Conservation (phyloP, 1,284 basidiomycete species). For the Irpex lacteus region DNA sequence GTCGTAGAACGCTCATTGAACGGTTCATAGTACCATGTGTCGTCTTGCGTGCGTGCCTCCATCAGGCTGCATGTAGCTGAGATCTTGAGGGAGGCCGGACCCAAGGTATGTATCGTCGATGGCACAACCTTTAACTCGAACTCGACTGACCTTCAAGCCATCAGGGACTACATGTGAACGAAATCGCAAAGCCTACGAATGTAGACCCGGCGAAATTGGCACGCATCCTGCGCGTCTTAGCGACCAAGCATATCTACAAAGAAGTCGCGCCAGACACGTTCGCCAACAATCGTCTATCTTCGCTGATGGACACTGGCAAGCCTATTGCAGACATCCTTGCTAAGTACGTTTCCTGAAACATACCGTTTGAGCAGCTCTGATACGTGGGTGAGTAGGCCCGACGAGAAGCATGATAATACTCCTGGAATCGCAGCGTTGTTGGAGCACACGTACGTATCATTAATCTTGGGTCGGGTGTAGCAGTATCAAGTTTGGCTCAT, state of each 20-base stretch:
- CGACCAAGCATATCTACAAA: conserved; percentile 39
- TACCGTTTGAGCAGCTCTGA: not conserved
- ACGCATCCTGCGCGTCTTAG: conserved; percentile 39
- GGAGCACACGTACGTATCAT: conserved; percentile 1
- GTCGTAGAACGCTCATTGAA: not conserved
- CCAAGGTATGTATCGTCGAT: not conserved
- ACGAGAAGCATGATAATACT: conserved; percentile 8
- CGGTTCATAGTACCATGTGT: not conserved
- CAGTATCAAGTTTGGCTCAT: not conserved
- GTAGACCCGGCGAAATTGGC: conserved; percentile 34
- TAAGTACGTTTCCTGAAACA: not conserved
- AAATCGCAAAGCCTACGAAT: conserved; percentile 31
- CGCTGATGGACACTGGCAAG: conserved; percentile 39
- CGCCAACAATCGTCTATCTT: conserved; percentile 40
- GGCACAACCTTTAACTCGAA: too few relatives aligned
- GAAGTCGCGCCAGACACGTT: conserved; percentile 43
- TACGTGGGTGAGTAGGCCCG: not conserved
- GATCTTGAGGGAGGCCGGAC: not conserved
- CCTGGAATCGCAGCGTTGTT: conserved; percentile 3
- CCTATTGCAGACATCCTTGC: conserved; percentile 13
- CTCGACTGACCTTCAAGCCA: not conserved
- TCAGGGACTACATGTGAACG: conserved; percentile 34
- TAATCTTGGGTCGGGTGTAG: not conserved
- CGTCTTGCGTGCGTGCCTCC: not conserved
- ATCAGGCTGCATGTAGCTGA: not conserved